phyloP scores from a whole-genome alignment of 805 yeast genomes.

The Scheffersomyces spartinae region DNA sequence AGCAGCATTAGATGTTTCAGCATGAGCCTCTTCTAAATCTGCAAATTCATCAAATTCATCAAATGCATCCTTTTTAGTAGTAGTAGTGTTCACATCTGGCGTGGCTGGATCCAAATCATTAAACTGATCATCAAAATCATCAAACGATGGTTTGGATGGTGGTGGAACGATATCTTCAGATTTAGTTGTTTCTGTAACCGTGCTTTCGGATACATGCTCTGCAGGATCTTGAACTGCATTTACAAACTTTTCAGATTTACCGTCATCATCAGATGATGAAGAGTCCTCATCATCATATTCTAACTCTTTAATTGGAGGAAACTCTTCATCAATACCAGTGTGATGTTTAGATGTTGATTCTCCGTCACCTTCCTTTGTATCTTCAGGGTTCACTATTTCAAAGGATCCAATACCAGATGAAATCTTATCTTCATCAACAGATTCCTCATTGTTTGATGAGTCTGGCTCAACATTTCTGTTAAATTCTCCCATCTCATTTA shows the following conservation, averaged over 20 bases:
- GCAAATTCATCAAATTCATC: constrained; percentile 11
- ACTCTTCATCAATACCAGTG: constrained; percentile 29
- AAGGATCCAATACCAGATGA: constrained; percentile 41
- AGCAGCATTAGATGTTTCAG: constrained; percentile 1
- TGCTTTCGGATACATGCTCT: constrained; percentile 1
- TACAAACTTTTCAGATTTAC: too few species aligned
- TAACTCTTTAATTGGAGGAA: constrained; percentile 51
- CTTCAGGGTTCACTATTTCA: constrained; percentile 42
- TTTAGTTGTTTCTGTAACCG: too few species aligned
- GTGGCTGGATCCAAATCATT: constrained; percentile 33
- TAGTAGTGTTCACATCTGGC: constrained; percentile 25
- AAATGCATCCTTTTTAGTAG: too few species aligned
- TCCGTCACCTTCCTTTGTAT: constrained; percentile 7
- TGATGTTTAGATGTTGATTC: neutral
- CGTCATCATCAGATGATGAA: constrained; percentile 11
- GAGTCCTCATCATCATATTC: constrained; percentile 43
- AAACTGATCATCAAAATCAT: constrained; percentile 25
- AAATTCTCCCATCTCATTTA: constrained; percentile 7
- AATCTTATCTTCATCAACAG: constrained; percentile 25
- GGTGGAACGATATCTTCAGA: too few species aligned
- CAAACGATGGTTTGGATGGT: too few species aligned
- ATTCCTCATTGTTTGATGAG: constrained; percentile 9
- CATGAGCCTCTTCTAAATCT: constrained; percentile 6
- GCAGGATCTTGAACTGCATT: constrained; percentile 6
- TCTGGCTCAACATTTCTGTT: constrained; percentile 1